Conservation (phyloP, 139 green algal genomes). For the Yamagishiella unicocca region DNA sequence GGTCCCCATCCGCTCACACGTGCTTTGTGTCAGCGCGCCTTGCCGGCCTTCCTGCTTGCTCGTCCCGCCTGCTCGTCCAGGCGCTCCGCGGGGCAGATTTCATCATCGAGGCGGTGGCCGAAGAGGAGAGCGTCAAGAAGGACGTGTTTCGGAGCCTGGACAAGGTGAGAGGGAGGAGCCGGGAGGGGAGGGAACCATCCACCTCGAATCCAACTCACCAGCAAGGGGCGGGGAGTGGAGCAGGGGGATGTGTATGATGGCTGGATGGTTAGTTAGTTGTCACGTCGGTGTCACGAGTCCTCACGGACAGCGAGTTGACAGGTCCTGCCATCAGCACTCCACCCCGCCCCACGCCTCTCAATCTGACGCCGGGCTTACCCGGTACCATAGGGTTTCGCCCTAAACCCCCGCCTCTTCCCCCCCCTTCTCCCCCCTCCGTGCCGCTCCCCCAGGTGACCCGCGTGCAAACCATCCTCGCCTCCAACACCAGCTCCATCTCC, state of each 20-base stretch:
- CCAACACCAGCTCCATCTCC: slow-evolving; percentile 94
- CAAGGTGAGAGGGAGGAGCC: slow-evolving; percentile 38
- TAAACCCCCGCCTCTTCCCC: background rate
- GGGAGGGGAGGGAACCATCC: background rate
- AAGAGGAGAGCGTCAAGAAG: slow-evolving; percentile 87
- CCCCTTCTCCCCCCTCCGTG: background rate
- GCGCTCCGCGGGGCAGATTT: slow-evolving; percentile 77
- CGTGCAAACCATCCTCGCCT: slow-evolving; percentile 84
- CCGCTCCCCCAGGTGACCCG: slow-evolving; percentile 60
- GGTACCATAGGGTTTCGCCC: too few species aligned
- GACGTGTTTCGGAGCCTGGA: slow-evolving; percentile 81
- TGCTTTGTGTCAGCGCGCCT: background rate
- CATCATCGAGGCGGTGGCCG: slow-evolving; percentile 89
- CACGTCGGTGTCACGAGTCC: too few species aligned
- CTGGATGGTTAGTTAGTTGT: background rate
- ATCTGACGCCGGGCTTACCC: too few species aligned
- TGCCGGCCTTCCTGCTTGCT: too few species aligned
- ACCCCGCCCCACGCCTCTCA: too few species aligned
- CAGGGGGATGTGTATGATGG: too few species aligned
- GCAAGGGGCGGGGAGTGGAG: too few species aligned
- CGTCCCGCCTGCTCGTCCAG: slow-evolving; percentile 40
- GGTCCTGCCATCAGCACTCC: too few species aligned
- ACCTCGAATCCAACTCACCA: too few species aligned
- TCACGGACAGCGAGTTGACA: too few species aligned
- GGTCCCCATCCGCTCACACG: background rate